Evolutionary conservation across 2,329 filamentous ascomycete species (phyloP).

Genomic region (Arachnopeziza araneosa): DNA sequence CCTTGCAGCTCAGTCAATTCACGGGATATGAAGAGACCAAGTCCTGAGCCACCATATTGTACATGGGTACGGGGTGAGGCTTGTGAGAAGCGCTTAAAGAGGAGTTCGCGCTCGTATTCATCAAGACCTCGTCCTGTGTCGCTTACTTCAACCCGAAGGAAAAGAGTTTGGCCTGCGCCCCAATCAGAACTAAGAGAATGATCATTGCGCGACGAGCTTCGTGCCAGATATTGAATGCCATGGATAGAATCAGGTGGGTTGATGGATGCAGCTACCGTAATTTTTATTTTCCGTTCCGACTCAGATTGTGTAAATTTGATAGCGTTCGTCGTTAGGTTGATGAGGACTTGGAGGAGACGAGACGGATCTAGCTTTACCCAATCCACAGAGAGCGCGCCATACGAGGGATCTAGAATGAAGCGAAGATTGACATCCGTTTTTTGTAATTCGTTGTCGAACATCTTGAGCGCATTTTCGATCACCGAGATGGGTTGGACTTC

Average conservation of each 20-base stretch:
- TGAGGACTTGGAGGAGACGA: constrained; percentile 70
- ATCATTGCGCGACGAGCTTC: constrained; percentile 26
- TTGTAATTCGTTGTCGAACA: constrained; percentile 71
- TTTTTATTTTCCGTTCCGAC: constrained; percentile 48
- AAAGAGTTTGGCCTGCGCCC: constrained; percentile 46
- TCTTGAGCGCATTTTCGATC: constrained; percentile 64
- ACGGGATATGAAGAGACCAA: constrained; percentile 73
- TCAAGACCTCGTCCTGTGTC: constrained; percentile 72
- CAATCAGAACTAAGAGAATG: constrained; percentile 24
- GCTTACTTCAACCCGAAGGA: constrained; percentile 65
- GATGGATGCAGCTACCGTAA: constrained; percentile 29
- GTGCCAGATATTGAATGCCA: constrained; percentile 17
- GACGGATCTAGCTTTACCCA: constrained; percentile 69
- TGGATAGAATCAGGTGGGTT: constrained; percentile 8
- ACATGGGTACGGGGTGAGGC: constrained; percentile 70
- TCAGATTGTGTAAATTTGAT: constrained; percentile 73
- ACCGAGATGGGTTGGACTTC: constrained; percentile 38
- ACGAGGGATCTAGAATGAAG: constrained; percentile 58
- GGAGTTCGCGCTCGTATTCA: constrained; percentile 61
- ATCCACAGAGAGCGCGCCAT: constrained; percentile 50
- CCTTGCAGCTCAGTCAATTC: constrained; percentile 73
- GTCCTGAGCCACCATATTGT: constrained; percentile 71
- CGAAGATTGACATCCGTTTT: constrained; percentile 63
- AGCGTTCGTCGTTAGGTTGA: constrained; percentile 75
- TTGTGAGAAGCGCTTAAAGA: constrained; percentile 76